phyloP scores from a whole-genome alignment of 83 land plant genomes.

The Diphasiastrum complanatum region DNA sequence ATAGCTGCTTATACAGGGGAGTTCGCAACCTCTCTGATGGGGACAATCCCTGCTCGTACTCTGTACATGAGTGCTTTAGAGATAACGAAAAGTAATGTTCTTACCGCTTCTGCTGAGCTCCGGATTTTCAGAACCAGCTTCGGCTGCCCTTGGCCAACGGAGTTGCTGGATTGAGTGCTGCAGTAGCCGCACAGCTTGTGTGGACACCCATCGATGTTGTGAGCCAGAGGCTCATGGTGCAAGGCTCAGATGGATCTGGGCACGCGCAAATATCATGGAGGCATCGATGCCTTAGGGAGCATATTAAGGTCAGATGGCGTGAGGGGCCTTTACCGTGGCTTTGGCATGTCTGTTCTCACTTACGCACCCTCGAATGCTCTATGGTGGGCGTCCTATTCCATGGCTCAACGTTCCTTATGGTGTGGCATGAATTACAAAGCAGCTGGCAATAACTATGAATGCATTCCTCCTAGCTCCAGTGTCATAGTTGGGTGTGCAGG shows the following conservation, averaged over 20 bases:
- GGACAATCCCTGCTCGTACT: slow-evolving; percentile 84
- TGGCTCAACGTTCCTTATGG: too few relatives aligned
- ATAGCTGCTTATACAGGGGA: slow-evolving; percentile 76
- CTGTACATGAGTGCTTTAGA: slow-evolving; percentile 81
- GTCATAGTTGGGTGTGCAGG: slow-evolving; percentile 59
- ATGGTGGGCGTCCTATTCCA: slow-evolving; percentile 97
- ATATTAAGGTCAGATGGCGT: slow-evolving; percentile 60
- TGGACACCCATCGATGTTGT: slow-evolving; percentile 97
- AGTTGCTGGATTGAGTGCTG: slow-evolving; percentile 70
- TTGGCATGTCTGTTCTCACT: slow-evolving; percentile 77
- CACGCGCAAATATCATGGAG: slow-evolving; percentile 54
- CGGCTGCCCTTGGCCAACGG: slow-evolving; percentile 88
- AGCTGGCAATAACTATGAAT: too few relatives aligned
- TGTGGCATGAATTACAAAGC: too few relatives aligned
- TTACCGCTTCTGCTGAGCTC: slow-evolving; percentile 47
- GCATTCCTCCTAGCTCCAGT: slow-evolving; percentile 60
- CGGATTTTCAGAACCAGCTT: slow-evolving; percentile 57
- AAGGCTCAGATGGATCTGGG: slow-evolving; percentile 71
- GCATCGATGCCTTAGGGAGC: slow-evolving; percentile 66
- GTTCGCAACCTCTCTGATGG: slow-evolving; percentile 81
- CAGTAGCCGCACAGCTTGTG: slow-evolving; percentile 73
- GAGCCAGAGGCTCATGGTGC: slow-evolving; percentile 90
- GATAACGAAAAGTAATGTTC: slow-evolving; percentile 55
- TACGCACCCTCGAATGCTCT: slow-evolving; percentile 88
- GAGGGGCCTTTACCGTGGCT: slow-evolving; percentile 75